Conservation (phyloP, 2,329 filamentous ascomycete species). For the Blastomyces gilchristii region DNA sequence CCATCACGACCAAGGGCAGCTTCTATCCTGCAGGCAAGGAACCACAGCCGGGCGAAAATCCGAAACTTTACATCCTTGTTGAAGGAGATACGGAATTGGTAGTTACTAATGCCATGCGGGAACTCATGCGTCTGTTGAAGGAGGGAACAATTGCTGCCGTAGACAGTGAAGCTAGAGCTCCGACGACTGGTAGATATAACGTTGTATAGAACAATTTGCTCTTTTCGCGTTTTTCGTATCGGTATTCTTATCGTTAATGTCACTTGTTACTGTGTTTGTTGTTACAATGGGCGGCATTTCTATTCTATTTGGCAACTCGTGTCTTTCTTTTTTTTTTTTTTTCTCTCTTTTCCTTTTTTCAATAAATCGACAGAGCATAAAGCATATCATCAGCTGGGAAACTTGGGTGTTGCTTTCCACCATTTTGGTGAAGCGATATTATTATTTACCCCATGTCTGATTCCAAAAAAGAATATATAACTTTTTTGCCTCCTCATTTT, state of each 20-base stretch:
- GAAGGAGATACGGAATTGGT: slow-evolving; percentile 93
- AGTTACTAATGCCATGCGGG: slow-evolving; percentile 80
- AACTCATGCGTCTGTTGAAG: slow-evolving; percentile 75
- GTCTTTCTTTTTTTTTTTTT: neutral
- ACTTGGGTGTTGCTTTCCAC: too few species aligned
- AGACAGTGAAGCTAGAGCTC: slow-evolving; percentile 72
- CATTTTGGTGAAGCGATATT: too few species aligned
- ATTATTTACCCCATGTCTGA: too few species aligned
- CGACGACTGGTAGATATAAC: slow-evolving; percentile 72
- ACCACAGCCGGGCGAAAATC: slow-evolving; percentile 60
- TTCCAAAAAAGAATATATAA: too few species aligned
- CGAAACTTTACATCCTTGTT: slow-evolving; percentile 96
- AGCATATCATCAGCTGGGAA: too few species aligned
- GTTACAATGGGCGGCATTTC: neutral
- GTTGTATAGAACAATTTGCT: slow-evolving; percentile 49
- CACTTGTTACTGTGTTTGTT: neutral
- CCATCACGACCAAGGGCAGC: slow-evolving; percentile 92
- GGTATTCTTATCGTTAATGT: neutral
- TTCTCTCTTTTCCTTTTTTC: too few species aligned
- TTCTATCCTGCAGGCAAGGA: slow-evolving; percentile 79
- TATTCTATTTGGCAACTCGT: neutral
- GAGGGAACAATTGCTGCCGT: slow-evolving; percentile 85
- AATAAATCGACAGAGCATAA: too few species aligned
- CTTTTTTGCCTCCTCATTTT: too few species aligned
- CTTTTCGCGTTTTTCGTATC: neutral